Evolutionary conservation across 2,329 filamentous ascomycete genomes (phyloP).

Genomic region (Lizonia empirigonia): DNA sequence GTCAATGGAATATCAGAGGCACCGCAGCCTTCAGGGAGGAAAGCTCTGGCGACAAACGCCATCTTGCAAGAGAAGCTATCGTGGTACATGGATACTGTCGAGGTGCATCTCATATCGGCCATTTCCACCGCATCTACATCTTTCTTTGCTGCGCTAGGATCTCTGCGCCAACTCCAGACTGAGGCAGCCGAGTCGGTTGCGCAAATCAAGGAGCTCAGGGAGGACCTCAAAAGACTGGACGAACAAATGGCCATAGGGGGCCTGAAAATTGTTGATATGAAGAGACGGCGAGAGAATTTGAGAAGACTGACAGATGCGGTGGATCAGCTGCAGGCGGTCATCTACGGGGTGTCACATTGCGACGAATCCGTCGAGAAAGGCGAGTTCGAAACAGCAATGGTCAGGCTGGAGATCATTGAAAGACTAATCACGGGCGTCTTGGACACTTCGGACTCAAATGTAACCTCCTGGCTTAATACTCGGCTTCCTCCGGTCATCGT

Average conservation of each 20-base stretch:
- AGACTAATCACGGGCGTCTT: constrained; percentile 76
- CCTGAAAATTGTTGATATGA: constrained; percentile 82
- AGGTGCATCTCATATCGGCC: constrained; percentile 93
- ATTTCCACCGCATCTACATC: constrained; percentile 95
- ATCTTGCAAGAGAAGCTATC: constrained; percentile 98
- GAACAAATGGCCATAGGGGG: constrained; percentile 85
- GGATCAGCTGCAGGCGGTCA: constrained; percentile 78
- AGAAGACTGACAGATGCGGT: constrained; percentile 82
- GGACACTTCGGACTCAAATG: constrained; percentile 45
- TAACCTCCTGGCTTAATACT: constrained; percentile 41
- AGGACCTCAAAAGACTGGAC: constrained; percentile 81
- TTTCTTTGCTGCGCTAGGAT: constrained; percentile 93
- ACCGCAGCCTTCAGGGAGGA: constrained; percentile 66
- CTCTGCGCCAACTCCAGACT: constrained; percentile 84
- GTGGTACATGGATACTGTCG: constrained; percentile 99
- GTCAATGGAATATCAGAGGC: constrained; percentile 64
- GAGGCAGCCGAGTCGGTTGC: constrained; percentile 91
- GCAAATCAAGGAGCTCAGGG: constrained; percentile 79
- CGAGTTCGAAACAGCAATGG: constrained; percentile 80
- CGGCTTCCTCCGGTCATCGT: constrained; percentile 55
- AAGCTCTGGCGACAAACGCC: constrained; percentile 91
- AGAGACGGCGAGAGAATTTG: constrained; percentile 81
- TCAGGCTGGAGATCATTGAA: constrained; percentile 78
- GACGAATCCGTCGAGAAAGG: constrained; percentile 82
- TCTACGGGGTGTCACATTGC: constrained; percentile 74